Conservation (phyloP, 129 eudicot species). For the carrot (Daucus carota) region DH1_v3.0 NC_030382.2:44640001-44640500, state of each 20-base stretch:
- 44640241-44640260: no score
- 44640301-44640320: not conserved
- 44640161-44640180: not conserved
- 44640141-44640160: not conserved
- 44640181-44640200: no score
- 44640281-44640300: not conserved
- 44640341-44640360: not conserved
- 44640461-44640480: no score
- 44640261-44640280: not conserved
- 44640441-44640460: no score
- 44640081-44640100: slow-evolving; percentile 20
- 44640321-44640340: not conserved
- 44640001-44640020: slow-evolving; percentile 26
- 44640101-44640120: slow-evolving; percentile 35
- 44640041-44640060: slow-evolving; percentile 40
- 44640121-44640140: not conserved
- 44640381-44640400: not conserved
- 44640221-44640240: no score
- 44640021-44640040: slow-evolving; percentile 32
- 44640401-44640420: no score
- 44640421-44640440: not conserved
- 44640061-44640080: slow-evolving; percentile 36
- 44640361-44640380: not conserved
- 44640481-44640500: no score
- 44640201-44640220: no score